Percentiles rank a stretch among this genome's conserved stretches.
phyloP scores from a whole-genome alignment of 257 asterid species.

The Leonotis leonurus region DNA sequence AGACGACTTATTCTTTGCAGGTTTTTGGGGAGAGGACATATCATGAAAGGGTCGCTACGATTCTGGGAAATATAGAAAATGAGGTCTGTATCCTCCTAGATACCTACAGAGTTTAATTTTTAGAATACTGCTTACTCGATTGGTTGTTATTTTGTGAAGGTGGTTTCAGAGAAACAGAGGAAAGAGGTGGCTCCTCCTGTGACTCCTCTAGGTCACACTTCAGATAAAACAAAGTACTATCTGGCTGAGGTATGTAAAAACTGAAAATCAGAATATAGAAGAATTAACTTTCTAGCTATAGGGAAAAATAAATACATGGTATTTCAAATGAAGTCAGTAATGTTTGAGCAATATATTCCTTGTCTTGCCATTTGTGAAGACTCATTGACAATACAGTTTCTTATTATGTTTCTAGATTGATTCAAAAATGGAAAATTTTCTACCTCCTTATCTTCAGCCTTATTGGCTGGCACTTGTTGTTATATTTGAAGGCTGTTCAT shows the following conservation, averaged over 20 bases:
- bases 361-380: background rate
- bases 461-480: background rate
- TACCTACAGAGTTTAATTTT: constrained; percentile 4
- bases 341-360: background rate
- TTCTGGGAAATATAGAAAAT: constrained; percentile 82
- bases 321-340: background rate
- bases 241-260: constrained; percentile 73
- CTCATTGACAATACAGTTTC: background rate
- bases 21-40: constrained; percentile 87
- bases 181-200: constrained; percentile 97
- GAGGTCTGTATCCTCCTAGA: constrained; percentile 50
- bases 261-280: background rate
- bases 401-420: background rate
- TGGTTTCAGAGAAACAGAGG: constrained; percentile 92
- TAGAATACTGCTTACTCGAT: constrained; percentile 17
- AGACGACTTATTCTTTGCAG: constrained; percentile 28
- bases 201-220: constrained; percentile 34
- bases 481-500: constrained; percentile 54
- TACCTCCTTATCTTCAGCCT: background rate
- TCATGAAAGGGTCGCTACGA: constrained; percentile 89
- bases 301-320: background rate
- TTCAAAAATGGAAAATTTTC: background rate
- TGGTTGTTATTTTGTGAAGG: constrained; percentile 34
- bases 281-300: background rate
- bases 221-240: constrained; percentile 79